Conservation (phyloP, 1,139 yeast genomes). For the Insectozyma bohioensis region DNA sequence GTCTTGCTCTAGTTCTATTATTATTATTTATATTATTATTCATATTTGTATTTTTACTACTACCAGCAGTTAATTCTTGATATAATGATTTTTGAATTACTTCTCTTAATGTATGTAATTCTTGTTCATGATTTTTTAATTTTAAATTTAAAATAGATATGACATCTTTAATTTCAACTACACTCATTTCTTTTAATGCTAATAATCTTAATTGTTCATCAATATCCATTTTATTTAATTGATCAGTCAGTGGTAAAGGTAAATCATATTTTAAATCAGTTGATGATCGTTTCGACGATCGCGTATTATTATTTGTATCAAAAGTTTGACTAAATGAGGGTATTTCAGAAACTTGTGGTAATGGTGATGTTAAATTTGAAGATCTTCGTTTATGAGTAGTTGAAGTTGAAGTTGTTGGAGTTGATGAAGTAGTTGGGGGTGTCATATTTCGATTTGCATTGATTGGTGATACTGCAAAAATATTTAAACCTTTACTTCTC, state of each 20-base stretch:
- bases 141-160: slow-evolving; percentile 35
- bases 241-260: slow-evolving; percentile 34
- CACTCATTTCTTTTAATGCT: slow-evolving; percentile 62
- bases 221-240: slow-evolving; percentile 34
- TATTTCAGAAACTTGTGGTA: slow-evolving; percentile 5
- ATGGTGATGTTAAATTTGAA: slow-evolving; percentile 3
- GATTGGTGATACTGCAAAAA: slow-evolving; percentile 15
- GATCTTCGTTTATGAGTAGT: slow-evolving; percentile 6
- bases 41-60: slow-evolving; percentile 3
- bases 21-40: slow-evolving; percentile 10
- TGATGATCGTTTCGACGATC: slow-evolving; percentile 1
- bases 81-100: slow-evolving; percentile 42
- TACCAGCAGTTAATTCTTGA: slow-evolving; percentile 24
- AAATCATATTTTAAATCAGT: slow-evolving; percentile 25
- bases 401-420: slow-evolving; percentile 2
- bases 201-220: slow-evolving; percentile 57
- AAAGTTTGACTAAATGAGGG: neutral
- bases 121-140: slow-evolving; percentile 41
- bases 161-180: slow-evolving; percentile 55
- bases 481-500: slow-evolving; percentile 13
- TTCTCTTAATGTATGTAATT: slow-evolving; percentile 46
- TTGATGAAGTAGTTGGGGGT: slow-evolving; percentile 2
- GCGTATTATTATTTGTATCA: neutral
- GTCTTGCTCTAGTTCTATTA: slow-evolving; percentile 18
- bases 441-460: neutral